Evolutionary conservation across 2,329 filamentous ascomycete species (phyloP), one percentile per base, ranked within the genome.

Genomic region (Ascochyta pisi): DNA sequence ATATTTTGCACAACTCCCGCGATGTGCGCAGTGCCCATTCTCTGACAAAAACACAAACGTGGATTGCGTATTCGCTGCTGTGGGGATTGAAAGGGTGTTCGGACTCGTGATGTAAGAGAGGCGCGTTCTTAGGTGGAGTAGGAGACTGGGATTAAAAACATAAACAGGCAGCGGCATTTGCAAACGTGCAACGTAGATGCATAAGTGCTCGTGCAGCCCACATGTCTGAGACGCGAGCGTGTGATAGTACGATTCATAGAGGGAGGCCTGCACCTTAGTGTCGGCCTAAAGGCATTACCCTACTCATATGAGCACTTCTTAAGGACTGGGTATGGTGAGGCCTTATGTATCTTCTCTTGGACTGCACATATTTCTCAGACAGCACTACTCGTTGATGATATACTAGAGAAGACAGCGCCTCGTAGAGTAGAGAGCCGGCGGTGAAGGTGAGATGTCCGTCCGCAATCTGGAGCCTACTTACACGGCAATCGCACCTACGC

Each of bases 121-220:
- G 46, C 34, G 46, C 46, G 27, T 46, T 37, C 43, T 19, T 23
- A n/a, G 27, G 47, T 47, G 53, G 47, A 46, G 42, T 19, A 38
- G 31, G 37, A 31, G 22, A 26, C 47, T 15, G 26, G 52, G 35
- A 22, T 34, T 31, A 31, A 37, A 10, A 39, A 40, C 19, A 19
- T 38, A 47, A 37, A 43, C 15, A 50, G 41, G 19, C 46, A 47
- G 47, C 33, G 31, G 42, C 27, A 38, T 41, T 43, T 31, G 38
- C 42, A 38, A 56, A 50, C 47, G 27, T 51, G 47, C 46, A 55
- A 50, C 29, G 35, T 16, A 24, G 45, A 40, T 46, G 52, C 52
- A 55, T 33, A 50, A 41, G 22, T 42, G 41, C 53, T 31, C n/a
- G 31, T 48, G 47, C 53, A 50, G 31, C 38, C 42, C 31, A 31